Percentiles rank a stretch among this genome's conserved stretches.
Conservation (phyloP, 805 yeast genomes). For the Teunomyces kruisii region DNA sequence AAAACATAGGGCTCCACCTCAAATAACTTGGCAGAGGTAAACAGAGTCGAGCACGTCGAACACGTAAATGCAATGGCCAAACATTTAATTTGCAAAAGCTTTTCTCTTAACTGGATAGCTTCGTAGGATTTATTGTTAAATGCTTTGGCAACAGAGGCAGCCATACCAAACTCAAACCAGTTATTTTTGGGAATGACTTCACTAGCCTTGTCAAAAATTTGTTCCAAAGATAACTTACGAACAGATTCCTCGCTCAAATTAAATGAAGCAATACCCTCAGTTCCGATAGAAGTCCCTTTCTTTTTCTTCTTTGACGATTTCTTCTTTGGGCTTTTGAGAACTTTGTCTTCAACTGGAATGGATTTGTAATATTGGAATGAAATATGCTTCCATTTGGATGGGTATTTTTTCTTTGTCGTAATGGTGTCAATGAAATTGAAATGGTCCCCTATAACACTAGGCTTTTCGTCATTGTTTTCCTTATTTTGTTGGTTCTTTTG, state of each 20-base stretch:
- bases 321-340: conserved; percentile 8
- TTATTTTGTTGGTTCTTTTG: conserved; percentile 10
- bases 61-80: conserved; percentile 65
- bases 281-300: conserved; percentile 11
- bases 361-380: conserved; percentile 51
- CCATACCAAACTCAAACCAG: conserved; percentile 62
- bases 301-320: conserved; percentile 9
- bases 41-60: conserved; percentile 55
- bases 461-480: conserved; percentile 12
- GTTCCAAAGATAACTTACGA: conserved; percentile 53
- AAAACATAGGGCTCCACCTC: conserved; percentile 71
- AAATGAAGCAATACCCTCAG: conserved; percentile 54
- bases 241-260: conserved; percentile 56
- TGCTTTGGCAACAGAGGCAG: conserved; percentile 68
- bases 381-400: conserved; percentile 56
- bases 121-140: conserved; percentile 59
- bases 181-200: conserved; percentile 58
- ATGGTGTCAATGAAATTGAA: conserved; percentile 48
- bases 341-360: conserved; percentile 8
- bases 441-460: conserved; percentile 36
- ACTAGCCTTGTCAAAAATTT: conserved; percentile 61
- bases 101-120: conserved; percentile 53
- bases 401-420: conserved; percentile 42
- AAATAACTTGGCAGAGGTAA: conserved; percentile 62
- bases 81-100: conserved; percentile 63